phyloP scores from a whole-genome alignment of 495 filamentous ascomycete species.

The Collariella sp. region DNA sequence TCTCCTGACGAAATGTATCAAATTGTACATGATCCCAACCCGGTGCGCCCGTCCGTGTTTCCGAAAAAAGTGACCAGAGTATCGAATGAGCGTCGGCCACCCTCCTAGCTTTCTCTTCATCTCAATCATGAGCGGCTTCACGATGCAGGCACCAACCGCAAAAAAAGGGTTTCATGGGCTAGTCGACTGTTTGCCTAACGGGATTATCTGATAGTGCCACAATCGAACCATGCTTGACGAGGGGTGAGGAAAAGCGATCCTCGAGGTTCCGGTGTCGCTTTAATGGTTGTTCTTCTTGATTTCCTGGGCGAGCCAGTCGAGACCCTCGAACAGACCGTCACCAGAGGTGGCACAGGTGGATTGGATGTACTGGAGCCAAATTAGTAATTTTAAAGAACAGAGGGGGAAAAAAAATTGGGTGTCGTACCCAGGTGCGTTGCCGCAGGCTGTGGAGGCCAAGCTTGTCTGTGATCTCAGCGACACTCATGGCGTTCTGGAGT shows the following conservation, averaged over 20 bases:
- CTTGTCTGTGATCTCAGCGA: conserved; percentile 99
- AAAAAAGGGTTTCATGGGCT: conserved; percentile 35
- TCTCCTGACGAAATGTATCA: conserved; percentile 37
- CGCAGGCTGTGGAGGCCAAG: conserved; percentile 97
- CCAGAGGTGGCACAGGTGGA: conserved; percentile 98
- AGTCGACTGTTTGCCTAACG: conserved; percentile 42
- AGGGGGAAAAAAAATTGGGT: neutral
- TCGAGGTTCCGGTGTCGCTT: conserved; percentile 29
- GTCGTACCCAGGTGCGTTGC: conserved; percentile 94
- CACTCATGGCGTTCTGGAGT: conserved; percentile 93
- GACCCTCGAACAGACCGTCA: conserved; percentile 99
- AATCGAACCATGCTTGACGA: conserved; percentile 40
- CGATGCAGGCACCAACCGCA: conserved; percentile 32
- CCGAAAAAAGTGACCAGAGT: conserved; percentile 36
- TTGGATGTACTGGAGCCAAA: conserved; percentile 79
- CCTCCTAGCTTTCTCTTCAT: conserved; percentile 14
- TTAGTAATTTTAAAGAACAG: conserved; percentile 16
- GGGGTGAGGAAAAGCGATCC: conserved; percentile 24
- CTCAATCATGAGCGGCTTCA: conserved; percentile 26
- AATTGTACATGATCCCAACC: conserved; percentile 44
- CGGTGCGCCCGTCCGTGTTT: conserved; percentile 40
- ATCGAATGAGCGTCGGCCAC: conserved; percentile 27
- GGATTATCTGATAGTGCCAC: conserved; percentile 35
- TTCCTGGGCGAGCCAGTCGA: conserved; percentile 96
- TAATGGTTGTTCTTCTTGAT: conserved; percentile 77